Base-by-base conservation (phyloP, 1,139 yeast genomes). In the Candida sanyaensis region DNA sequence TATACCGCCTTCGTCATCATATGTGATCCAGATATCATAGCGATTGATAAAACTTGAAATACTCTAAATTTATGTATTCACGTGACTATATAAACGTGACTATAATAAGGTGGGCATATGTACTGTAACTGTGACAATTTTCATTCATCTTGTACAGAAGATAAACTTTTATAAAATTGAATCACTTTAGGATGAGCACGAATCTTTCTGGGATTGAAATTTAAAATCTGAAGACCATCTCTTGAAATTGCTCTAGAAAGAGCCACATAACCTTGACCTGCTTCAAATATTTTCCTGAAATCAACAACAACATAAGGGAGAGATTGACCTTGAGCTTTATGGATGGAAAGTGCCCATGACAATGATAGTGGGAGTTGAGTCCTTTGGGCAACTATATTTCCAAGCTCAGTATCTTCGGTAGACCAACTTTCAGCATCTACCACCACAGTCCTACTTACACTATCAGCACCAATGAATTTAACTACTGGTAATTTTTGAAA, bases 241-340 rank as follows among this genome's bases (percentile, higher is more conserved):
- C 96, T 73, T 6, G 87, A 80, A 0, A 84, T 87, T 1, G 96
- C 97, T 62, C 97, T 78, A 1, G 96, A 87, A 33, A 92, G 71
- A 0, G 97, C 97, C 29, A 92, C 97, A 63, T 93, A 93, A 0
- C 96, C 96, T 64, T 93, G 99, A 0, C 99, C 99, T 52, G 83
- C 86, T 61, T 92, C 99, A 66, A 93, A 93, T 0, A 88, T 84
- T 50, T 77, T 74, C 34, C 78, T 73, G 52, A 93, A 73, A 64
- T 95, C 96, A 5, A 93, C 96, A 56, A 81, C 81, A 2, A 90
- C 96, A 55, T 81, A 80, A 2, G 87, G 86, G 43, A 93, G 69
- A 0, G 99, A 92, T 64, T 95, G 99, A 2, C 99, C 99, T 63
- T 93, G 99, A 0, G 97, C 86, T 66, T 93, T 93, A 64, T 93